phyloP scores from a whole-genome alignment of 176 grass and related monocot genomes.

The Saccharum spontaneum region DNA sequence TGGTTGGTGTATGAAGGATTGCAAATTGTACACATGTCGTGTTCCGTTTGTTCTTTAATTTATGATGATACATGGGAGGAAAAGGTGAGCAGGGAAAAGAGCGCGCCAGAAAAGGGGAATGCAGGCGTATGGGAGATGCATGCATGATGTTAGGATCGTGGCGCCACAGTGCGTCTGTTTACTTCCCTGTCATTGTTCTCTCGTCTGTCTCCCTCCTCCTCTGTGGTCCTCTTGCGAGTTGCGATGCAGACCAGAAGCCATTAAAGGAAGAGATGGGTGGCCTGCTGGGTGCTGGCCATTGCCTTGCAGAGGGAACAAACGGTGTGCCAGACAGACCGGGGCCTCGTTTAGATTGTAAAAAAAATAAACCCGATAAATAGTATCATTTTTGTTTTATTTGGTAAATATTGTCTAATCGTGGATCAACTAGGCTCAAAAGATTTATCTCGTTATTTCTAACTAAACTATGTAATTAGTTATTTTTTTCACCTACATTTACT shows the following conservation, averaged over 20 bases:
- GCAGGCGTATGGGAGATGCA: constrained; percentile 35
- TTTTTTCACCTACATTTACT: no score
- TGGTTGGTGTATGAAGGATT: constrained; percentile 55
- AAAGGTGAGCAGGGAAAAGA: neutral
- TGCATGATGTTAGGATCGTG: constrained; percentile 55
- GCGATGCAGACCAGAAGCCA: constrained; percentile 53
- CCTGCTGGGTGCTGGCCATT: constrained; percentile 35
- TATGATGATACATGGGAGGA: constrained; percentile 5
- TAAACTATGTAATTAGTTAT: no score
- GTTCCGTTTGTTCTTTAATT: constrained; percentile 32
- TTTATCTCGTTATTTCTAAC: no score
- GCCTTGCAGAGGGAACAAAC: constrained; percentile 48
- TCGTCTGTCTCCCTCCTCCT: neutral
- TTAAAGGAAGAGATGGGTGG: constrained; percentile 59
- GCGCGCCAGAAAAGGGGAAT: neutral
- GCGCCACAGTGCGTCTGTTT: constrained; percentile 44
- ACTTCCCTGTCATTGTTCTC: constrained; percentile 50
- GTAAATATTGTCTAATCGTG: no score
- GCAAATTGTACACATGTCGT: constrained; percentile 73
- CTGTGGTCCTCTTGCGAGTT: constrained; percentile 47
- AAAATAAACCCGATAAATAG: no score
- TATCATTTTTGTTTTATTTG: no score
- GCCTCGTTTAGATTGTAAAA: no score
- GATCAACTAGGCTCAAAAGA: no score
- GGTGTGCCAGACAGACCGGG: constrained; percentile 14